These are phyloP conservation scores for Ogataea corticis DNA, from an alignment of 805 yeast species.

Conservation along the genomic window DNA sequence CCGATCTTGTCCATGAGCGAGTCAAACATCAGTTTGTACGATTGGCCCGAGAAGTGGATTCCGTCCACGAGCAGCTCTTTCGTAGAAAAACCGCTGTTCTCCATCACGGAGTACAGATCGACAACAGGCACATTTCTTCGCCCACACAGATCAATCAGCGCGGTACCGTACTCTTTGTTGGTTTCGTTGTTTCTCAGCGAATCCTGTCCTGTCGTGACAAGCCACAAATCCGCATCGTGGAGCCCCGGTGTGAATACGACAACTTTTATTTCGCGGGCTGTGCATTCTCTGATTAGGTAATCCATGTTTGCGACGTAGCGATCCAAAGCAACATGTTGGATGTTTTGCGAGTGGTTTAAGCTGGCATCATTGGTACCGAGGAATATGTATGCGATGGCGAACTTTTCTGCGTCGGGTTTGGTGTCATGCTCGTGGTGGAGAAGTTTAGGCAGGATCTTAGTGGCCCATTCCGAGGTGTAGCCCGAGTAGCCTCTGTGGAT, in stretches of 20 bases:
- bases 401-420: conserved; percentile 31
- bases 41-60: conserved; percentile 40
- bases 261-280: conserved; percentile 45
- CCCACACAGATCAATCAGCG: conserved; percentile 45
- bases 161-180: conserved; percentile 52
- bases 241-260: conserved; percentile 65
- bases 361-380: conserved; percentile 80
- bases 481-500: conserved; percentile 78
- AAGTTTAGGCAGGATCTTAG: conserved; percentile 48
- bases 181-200: conserved; percentile 44
- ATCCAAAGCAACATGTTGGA: conserved; percentile 47
- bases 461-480: conserved; percentile 66
- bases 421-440: conserved; percentile 48
- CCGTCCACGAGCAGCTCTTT: conserved; percentile 41
- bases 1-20: conserved; percentile 33
- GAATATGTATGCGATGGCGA: conserved; percentile 54
- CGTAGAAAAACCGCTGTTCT: conserved; percentile 32
- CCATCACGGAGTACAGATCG: conserved; percentile 45
- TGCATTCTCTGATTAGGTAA: conserved; percentile 42
- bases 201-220: conserved; percentile 34
- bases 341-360: conserved; percentile 34
- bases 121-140: conserved; percentile 56
- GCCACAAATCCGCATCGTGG: conserved; percentile 49
- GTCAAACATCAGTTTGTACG: conserved; percentile 38
- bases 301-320: conserved; percentile 50